phyloP scores from a whole-genome alignment of 2,329 filamentous ascomycete genomes.

The Eutypella sp. region DNA sequence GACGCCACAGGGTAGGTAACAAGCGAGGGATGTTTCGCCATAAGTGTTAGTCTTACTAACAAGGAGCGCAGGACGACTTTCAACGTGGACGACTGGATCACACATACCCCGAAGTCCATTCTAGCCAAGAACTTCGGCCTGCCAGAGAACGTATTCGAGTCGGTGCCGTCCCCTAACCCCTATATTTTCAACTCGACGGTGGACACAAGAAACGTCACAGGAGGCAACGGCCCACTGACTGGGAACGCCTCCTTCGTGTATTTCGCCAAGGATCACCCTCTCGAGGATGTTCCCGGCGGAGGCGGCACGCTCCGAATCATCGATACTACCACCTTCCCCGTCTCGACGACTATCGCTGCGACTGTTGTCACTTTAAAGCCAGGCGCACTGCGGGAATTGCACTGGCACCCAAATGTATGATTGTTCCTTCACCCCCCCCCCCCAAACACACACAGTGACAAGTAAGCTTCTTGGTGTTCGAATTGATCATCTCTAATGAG shows the following conservation, averaged over 20 bases:
- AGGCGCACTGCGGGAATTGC: conserved; percentile 57
- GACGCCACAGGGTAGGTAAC: conserved; percentile 50
- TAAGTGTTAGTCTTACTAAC: background rate
- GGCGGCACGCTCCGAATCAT: conserved; percentile 61
- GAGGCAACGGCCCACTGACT: conserved; percentile 40
- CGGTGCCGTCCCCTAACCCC: conserved; percentile 51
- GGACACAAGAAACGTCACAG: conserved; percentile 41
- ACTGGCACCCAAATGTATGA: conserved; percentile 66
- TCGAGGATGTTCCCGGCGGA: conserved; percentile 53
- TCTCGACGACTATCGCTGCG: conserved; percentile 60
- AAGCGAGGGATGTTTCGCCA: background rate
- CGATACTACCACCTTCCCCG: conserved; percentile 63
- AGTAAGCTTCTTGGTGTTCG: no score
- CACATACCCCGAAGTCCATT: conserved; percentile 58
- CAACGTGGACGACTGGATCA: conserved; percentile 66
- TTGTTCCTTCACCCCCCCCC: no score
- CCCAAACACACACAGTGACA: no score
- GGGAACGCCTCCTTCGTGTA: conserved; percentile 61
- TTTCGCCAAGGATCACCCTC: conserved; percentile 49
- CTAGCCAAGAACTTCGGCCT: conserved; percentile 67
- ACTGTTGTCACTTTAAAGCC: conserved; percentile 61
- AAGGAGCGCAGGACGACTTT: conserved; percentile 55
- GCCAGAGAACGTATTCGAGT: conserved; percentile 52
- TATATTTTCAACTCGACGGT: conserved; percentile 58
- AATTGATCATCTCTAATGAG: conserved; percentile 4